phyloP scores from a whole-genome alignment of 768 basidiomycete genomes.

The Auricularia heimuer region DNA sequence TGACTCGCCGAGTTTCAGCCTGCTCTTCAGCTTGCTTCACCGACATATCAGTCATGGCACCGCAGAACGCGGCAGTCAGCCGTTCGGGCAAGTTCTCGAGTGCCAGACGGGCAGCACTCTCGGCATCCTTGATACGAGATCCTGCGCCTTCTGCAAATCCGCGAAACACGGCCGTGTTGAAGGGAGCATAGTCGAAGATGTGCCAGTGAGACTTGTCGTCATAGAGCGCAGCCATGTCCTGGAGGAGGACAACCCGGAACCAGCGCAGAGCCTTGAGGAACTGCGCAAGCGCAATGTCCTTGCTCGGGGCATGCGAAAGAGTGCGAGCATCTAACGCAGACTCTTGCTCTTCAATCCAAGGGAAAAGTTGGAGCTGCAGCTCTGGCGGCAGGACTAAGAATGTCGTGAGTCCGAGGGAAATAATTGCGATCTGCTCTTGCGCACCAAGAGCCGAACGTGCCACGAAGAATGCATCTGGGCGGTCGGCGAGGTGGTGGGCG shows the following conservation, averaged over 20 bases:
- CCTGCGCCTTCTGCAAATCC: slow-evolving; percentile 12
- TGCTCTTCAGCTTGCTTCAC: slow-evolving; percentile 20
- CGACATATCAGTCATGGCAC: slow-evolving; percentile 19
- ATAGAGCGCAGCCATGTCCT: slow-evolving; percentile 27
- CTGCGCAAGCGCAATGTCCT: slow-evolving; percentile 19
- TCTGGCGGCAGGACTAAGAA: slow-evolving; percentile 16
- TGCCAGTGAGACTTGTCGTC: slow-evolving; percentile 11
- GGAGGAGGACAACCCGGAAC: slow-evolving; percentile 22
- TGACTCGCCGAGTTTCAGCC: no score
- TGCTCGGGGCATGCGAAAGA: slow-evolving; percentile 5
- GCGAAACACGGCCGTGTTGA: slow-evolving; percentile 17
- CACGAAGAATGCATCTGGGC: slow-evolving; percentile 20
- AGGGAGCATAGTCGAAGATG: slow-evolving; percentile 20
- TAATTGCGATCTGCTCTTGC: neutral
- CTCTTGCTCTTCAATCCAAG: slow-evolving; percentile 19
- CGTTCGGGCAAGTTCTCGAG: slow-evolving; percentile 19
- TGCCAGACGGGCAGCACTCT: slow-evolving; percentile 9
- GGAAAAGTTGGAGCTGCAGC: slow-evolving; percentile 14
- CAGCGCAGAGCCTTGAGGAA: slow-evolving; percentile 20
- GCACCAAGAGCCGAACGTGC: slow-evolving; percentile 16
- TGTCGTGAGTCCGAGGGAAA: neutral
- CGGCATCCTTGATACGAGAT: slow-evolving; percentile 11
- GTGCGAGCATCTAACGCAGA: slow-evolving; percentile 4
- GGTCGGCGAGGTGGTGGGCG: slow-evolving; percentile 20
- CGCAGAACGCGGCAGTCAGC: slow-evolving; percentile 11